phyloP scores from a whole-genome alignment of 2,329 filamentous ascomycete genomes.

The Epichloe baconii region DNA sequence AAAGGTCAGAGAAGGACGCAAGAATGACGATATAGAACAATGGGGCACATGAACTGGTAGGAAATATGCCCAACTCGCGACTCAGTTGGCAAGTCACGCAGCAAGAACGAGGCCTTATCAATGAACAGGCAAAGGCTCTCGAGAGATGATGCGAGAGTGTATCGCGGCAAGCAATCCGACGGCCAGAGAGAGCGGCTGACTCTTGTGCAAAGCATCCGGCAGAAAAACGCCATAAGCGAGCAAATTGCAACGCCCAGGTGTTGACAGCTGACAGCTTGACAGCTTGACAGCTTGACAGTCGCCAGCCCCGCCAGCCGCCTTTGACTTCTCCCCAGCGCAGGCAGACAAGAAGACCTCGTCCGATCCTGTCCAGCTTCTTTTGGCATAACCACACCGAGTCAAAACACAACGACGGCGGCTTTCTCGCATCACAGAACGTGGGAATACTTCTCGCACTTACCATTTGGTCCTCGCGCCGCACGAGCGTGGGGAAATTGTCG shows the following conservation, averaged over 20 bases:
- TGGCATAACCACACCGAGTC: not conserved
- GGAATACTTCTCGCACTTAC: slow-evolving; percentile 26
- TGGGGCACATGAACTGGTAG: not conserved
- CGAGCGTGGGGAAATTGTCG: slow-evolving; percentile 77
- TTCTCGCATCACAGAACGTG: not conserved
- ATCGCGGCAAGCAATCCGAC: not conserved
- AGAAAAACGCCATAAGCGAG: not conserved
- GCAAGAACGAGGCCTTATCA: not conserved
- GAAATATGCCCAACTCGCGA: not conserved
- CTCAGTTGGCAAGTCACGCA: not conserved
- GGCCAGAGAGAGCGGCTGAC: not conserved
- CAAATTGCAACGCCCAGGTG: not conserved
- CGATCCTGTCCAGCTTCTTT: not conserved
- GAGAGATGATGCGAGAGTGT: not conserved
- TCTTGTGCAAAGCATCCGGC: not conserved
- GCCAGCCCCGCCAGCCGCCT: slow-evolving; percentile 1
- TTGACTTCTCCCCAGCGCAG: not conserved
- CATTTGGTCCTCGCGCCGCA: slow-evolving; percentile 48
- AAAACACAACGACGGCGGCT: not conserved
- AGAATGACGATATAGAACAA: slow-evolving; percentile 9
- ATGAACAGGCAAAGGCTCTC: not conserved
- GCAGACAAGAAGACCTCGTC: not conserved
- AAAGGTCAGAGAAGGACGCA: slow-evolving; percentile 19
- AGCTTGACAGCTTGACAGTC: not conserved
- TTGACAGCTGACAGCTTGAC: not conserved